phyloP scores from a whole-genome alignment of 2,329 filamentous ascomycete genomes.

The Rhynchosporium graminicola region DNA sequence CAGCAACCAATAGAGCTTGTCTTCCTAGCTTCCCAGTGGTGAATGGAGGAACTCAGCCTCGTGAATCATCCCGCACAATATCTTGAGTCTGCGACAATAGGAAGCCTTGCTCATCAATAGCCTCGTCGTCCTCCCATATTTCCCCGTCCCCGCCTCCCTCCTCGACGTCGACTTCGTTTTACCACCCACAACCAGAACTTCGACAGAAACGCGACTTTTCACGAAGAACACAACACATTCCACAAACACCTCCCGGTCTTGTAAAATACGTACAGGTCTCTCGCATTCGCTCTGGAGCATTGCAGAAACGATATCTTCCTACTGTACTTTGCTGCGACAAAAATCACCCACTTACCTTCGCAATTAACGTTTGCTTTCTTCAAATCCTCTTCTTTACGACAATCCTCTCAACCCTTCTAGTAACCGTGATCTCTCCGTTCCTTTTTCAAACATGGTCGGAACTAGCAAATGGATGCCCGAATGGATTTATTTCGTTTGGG shows the following conservation, averaged over 20 bases:
- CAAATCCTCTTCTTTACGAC: neutral
- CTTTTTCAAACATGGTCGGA: slow-evolving; percentile 8
- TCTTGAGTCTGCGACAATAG: slow-evolving; percentile 10
- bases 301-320: slow-evolving; percentile 2
- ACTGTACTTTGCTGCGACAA: slow-evolving; percentile 5
- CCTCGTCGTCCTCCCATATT: neutral
- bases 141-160: neutral
- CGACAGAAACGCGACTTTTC: neutral
- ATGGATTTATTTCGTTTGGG: neutral
- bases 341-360: slow-evolving; percentile 2
- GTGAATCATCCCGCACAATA: slow-evolving; percentile 6
- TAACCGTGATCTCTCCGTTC: neutral
- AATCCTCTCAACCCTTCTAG: neutral
- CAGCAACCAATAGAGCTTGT: neutral
- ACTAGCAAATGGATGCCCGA: slow-evolving; percentile 1
- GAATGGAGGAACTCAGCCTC: neutral
- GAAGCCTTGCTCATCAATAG: slow-evolving; percentile 1
- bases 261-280: slow-evolving; percentile 1
- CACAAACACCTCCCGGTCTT: neutral
- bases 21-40: neutral
- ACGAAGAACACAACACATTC: neutral
- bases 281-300: slow-evolving; percentile 9
- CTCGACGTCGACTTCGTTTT: slow-evolving; percentile 3
- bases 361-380: neutral
- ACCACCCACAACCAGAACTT: neutral